These are phyloP conservation scores for Thalia dealbata DNA, from an alignment of 176 grass and related monocot species.

Conservation along the genomic window DNA sequence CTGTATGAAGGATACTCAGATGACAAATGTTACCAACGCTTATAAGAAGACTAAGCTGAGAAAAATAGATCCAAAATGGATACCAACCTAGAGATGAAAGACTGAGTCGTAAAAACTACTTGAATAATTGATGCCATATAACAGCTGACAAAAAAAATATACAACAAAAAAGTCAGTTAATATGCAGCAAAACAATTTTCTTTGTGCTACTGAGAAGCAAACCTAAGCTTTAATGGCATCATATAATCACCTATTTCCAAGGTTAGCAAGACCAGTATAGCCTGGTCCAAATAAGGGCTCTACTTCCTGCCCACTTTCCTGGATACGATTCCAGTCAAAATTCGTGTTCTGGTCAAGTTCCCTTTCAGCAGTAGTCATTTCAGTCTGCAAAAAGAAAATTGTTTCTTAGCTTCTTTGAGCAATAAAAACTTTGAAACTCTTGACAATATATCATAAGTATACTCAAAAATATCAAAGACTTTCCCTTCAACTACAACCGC, in stretches of 20 bases:
- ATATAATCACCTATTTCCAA: slow-evolving; percentile 76
- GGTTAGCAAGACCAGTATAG: slow-evolving; percentile 84
- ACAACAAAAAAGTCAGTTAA: slow-evolving; percentile 11
- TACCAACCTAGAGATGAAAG: slow-evolving; percentile 65
- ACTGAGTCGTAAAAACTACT: slow-evolving; percentile 75
- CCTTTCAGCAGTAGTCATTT: slow-evolving; percentile 99
- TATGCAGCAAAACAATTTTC: background rate
- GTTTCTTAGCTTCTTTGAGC: background rate
- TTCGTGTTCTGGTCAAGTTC: slow-evolving; percentile 94
- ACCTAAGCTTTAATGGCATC: background rate
- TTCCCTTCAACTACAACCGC: background rate
- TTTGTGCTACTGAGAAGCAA: background rate
- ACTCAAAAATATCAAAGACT: background rate
- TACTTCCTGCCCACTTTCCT: slow-evolving; percentile 82
- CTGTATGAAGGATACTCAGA: slow-evolving; percentile 29
- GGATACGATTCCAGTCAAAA: slow-evolving; percentile 99
- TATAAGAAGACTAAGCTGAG: no score
- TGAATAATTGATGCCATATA: slow-evolving; percentile 98
- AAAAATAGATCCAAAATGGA: background rate
- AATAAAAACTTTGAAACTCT: background rate
- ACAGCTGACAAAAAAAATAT: slow-evolving; percentile 39
- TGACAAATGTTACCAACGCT: background rate
- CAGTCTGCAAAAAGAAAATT: slow-evolving; percentile 51
- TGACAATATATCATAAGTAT: background rate
- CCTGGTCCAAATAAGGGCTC: slow-evolving; percentile 83